Evolutionary conservation across 2,329 filamentous ascomycete species (phyloP), one percentile per base, ranked within the genome.

Genomic region (Remersonia thermophila): DNA sequence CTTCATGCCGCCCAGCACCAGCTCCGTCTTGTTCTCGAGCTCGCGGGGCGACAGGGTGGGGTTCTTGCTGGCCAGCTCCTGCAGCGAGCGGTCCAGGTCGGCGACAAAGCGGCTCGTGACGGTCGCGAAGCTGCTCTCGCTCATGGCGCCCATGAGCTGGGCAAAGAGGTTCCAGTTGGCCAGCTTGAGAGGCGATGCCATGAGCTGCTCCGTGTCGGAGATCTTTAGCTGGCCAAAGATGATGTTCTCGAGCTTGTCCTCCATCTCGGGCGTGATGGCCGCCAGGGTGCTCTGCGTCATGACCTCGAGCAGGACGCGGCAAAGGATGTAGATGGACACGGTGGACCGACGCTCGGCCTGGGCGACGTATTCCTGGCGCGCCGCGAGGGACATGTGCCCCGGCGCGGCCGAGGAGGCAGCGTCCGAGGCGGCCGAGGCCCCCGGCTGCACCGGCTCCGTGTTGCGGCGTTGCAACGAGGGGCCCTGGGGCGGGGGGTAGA

Each of bases 111-210:
- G 77, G 37, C 77, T 74, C 3, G 84, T 78, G 31, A 98, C 87
- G 38, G 79, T 83, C 12, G 75, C 65, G 55, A 98, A 96, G 53
- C 93, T 89, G 45, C 91, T 79, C 30, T 83, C 81, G 59, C 91
- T 95, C 83, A 98, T 94, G 27, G 87, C 81, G n/a, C 93, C 91
- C 1, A 98, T 71, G 3, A 98, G 66, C 51, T 94, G 83, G 14
- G 85, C 80, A 55, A 95, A 95, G 3, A 98, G 77, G 40, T 84
- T 83, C 89, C 89, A 98, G 51, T 98, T 98, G 11, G 91, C 83
- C 59, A 91, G 77, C 46, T 86, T 85, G 16, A 96, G 65, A 1
- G 83, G 78, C 0, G 86, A 94, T 7, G 79, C 67, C 43, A 77
- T 66, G 3, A 89, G 64, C 51, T 87, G 77, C 7, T 94, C 85